A percentile compares a stretch with the other conserved stretches of the same genome.
Conservation (phyloP, 495 filamentous ascomycete genomes). For the Xylaria castorea region DNA sequence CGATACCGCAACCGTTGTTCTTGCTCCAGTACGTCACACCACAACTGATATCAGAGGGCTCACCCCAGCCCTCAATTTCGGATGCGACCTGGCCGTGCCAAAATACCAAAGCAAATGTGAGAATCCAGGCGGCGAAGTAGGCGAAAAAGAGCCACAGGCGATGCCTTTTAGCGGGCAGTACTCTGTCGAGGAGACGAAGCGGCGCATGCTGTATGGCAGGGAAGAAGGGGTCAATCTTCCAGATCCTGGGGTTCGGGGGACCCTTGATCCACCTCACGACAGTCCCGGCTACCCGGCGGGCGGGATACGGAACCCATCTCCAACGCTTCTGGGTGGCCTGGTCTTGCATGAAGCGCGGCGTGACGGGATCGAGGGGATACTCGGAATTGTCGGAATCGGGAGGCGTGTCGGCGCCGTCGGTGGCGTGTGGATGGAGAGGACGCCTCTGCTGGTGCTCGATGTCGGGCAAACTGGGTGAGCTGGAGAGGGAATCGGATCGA, state of each 20-base stretch:
- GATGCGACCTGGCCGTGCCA: slow-evolving; percentile 66
- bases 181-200: slow-evolving; percentile 63
- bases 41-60: slow-evolving; percentile 71
- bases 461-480: slow-evolving; percentile 33
- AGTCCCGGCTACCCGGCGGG: slow-evolving; percentile 48
- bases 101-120: slow-evolving; percentile 72
- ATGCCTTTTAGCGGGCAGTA: slow-evolving; percentile 68
- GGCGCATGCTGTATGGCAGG: slow-evolving; percentile 74
- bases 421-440: slow-evolving; percentile 36
- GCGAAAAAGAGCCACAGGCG: slow-evolving; percentile 64
- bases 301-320: slow-evolving; percentile 59
- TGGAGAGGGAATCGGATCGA: slow-evolving; percentile 30
- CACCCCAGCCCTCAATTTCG: slow-evolving; percentile 73
- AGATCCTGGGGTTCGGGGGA: slow-evolving; percentile 67
- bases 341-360: slow-evolving; percentile 51
- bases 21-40: slow-evolving; percentile 67
- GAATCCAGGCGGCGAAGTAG: slow-evolving; percentile 73
- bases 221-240: slow-evolving; percentile 72
- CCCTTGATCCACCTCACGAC: slow-evolving; percentile 72
- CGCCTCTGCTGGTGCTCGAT: slow-evolving; percentile 38
- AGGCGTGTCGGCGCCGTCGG: slow-evolving; percentile 27
- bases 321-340: slow-evolving; percentile 39
- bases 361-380: slow-evolving; percentile 32
- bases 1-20: slow-evolving; percentile 77
- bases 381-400: slow-evolving; percentile 35